phyloP scores from a whole-genome alignment of 1,139 yeast genomes.

The Hansenula anomala region DNA sequence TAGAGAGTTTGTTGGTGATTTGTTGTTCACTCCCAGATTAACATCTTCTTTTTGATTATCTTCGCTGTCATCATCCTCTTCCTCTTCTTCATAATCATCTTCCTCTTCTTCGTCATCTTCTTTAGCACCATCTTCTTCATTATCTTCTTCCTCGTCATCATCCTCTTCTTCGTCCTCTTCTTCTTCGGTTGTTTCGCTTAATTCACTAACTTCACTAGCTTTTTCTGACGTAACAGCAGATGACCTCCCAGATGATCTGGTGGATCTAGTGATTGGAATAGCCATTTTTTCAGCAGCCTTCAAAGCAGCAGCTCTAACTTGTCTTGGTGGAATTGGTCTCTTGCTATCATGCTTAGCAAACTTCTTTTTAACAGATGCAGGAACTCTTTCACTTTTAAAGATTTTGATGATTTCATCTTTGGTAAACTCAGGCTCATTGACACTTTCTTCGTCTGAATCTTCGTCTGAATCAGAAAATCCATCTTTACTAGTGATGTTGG shows the following conservation, averaged over 20 bases:
- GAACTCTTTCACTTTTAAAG: slow-evolving; percentile 24
- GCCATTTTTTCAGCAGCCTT: slow-evolving; percentile 24
- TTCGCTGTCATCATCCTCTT: too few relatives aligned
- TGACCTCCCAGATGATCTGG: not conserved
- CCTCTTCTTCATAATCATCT: too few relatives aligned
- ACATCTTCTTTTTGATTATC: too few relatives aligned
- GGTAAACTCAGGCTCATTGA: slow-evolving; percentile 9
- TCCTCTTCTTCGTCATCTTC: too few relatives aligned
- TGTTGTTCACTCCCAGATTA: too few relatives aligned
- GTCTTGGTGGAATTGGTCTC: slow-evolving; percentile 22
- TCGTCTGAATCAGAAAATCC: slow-evolving; percentile 19
- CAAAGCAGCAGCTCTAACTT: slow-evolving; percentile 25
- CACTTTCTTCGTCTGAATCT: slow-evolving; percentile 8
- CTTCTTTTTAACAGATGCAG: slow-evolving; percentile 27
- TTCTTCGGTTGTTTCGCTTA: too few relatives aligned
- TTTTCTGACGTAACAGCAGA: not conserved
- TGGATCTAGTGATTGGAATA: not conserved
- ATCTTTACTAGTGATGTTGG: slow-evolving; percentile 11
- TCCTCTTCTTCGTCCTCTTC: too few relatives aligned
- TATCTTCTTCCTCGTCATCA: too few relatives aligned
- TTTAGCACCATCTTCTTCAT: too few relatives aligned
- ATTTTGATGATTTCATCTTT: slow-evolving; percentile 18
- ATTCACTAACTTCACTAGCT: too few relatives aligned
- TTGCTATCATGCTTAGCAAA: slow-evolving; percentile 27
- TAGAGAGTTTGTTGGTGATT: too few relatives aligned